phyloP scores from a whole-genome alignment of 2,329 filamentous ascomycete genomes.

The Tetracladium maxilliforme region DNA sequence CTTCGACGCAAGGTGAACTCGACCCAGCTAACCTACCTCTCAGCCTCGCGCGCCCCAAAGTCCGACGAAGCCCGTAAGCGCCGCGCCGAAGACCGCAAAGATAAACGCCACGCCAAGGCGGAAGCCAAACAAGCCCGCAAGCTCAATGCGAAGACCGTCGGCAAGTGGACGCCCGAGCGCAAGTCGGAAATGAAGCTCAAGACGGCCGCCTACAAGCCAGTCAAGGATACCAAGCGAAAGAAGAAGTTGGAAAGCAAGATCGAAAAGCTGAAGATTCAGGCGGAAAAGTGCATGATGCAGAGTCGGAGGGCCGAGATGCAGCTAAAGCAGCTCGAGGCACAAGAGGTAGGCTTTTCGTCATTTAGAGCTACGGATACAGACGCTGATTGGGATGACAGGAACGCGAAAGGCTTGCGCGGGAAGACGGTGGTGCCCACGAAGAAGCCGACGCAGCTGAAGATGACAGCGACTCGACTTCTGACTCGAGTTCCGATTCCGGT shows the following conservation, averaged over 20 bases:
- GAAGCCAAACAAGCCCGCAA: slow-evolving; percentile 23
- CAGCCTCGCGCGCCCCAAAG: slow-evolving; percentile 2
- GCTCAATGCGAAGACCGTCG: slow-evolving; percentile 13
- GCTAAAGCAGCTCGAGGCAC: too few relatives aligned
- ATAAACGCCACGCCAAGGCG: slow-evolving; percentile 19
- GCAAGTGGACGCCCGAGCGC: slow-evolving; percentile 18
- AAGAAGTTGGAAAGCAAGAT: slow-evolving; percentile 20
- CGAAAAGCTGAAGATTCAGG: slow-evolving; percentile 24
- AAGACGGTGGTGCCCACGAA: slow-evolving; percentile 1
- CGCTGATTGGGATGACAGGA: too few relatives aligned
- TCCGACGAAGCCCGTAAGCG: slow-evolving; percentile 4
- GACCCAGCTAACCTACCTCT: slow-evolving; percentile 1
- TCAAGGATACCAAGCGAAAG: slow-evolving; percentile 22
- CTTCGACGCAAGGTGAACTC: slow-evolving; percentile 2
- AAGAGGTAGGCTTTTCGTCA: too few relatives aligned
- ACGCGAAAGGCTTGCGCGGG: too few relatives aligned
- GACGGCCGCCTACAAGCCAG: slow-evolving; percentile 11
- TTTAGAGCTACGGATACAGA: too few relatives aligned
- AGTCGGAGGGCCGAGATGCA: not conserved
- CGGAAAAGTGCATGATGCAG: slow-evolving; percentile 12
- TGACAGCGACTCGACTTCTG: slow-evolving; percentile 1
- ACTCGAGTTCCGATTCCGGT: slow-evolving; percentile 4
- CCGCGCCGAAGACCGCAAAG: slow-evolving; percentile 16
- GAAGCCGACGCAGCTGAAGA: too few relatives aligned
- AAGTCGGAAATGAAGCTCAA: slow-evolving; percentile 15